A percentile compares a stretch with the other conserved stretches of the same genome.
phyloP scores from a whole-genome alignment of 2,329 filamentous ascomycete species.

The Ophiostoma novo-ulmi region DNA sequence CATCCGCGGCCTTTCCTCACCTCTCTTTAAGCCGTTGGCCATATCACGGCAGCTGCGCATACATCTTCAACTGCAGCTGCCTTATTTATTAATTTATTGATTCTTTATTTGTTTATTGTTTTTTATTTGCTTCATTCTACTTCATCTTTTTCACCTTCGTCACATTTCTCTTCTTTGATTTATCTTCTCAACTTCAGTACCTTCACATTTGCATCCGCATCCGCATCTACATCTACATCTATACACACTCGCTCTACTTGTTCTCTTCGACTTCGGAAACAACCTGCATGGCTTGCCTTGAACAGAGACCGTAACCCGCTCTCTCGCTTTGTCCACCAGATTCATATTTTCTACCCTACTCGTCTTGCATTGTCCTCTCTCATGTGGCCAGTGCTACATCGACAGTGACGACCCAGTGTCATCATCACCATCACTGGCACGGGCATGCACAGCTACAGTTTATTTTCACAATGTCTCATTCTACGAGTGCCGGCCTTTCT shows the following conservation, averaged over 20 bases:
- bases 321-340: not conserved
- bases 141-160: not conserved
- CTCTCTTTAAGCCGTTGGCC: not conserved
- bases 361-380: not conserved
- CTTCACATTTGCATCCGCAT: not conserved
- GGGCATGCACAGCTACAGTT: not conserved
- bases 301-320: not conserved
- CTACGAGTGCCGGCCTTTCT: not conserved
- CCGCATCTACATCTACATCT: not conserved
- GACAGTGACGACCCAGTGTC: not conserved
- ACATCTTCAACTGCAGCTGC: conserved; percentile 4
- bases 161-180: not conserved
- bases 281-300: not conserved
- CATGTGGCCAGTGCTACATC: conserved; percentile 6
- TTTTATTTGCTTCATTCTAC: not conserved
- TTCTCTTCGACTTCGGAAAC: not conserved
- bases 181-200: not conserved
- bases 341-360: not conserved
- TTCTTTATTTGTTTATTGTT: not conserved
- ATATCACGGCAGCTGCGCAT: conserved; percentile 9
- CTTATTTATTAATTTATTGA: not conserved
- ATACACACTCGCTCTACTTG: not conserved
- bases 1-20: not conserved
- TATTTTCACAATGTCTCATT: not conserved
- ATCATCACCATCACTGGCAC: conserved; percentile 13